Evolutionary conservation across 768 basidiomycete genomes (phyloP).

Genomic region (Leccinum subtestaceum): DNA sequence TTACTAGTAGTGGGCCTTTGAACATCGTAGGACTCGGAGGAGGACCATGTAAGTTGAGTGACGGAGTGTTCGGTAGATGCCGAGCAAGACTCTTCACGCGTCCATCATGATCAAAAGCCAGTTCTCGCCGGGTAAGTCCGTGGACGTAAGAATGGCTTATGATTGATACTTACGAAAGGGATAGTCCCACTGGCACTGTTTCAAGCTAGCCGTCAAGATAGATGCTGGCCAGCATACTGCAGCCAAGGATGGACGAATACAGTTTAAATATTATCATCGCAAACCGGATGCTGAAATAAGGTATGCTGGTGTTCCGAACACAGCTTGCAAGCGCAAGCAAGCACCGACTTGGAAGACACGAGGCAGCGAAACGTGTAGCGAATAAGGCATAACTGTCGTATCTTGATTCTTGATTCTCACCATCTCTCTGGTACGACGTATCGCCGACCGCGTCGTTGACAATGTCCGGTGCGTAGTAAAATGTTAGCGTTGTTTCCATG

Average conservation of each 20-base stretch:
- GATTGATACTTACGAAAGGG: no score
- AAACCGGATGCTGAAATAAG: neutral
- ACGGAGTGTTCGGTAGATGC: no score
- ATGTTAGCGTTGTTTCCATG: neutral
- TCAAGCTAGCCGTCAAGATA: no score
- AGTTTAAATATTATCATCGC: neutral
- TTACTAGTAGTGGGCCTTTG: no score
- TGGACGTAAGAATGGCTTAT: no score
- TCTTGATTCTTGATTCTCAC: neutral
- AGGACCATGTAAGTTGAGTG: no score
- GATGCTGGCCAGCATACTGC: neutral
- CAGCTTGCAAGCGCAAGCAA: neutral
- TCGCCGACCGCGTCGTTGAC: neutral
- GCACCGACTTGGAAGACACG: neutral
- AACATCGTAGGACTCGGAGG: no score
- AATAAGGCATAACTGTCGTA: neutral
- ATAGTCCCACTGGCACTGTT: no score
- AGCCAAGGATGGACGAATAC: neutral
- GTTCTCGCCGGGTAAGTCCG: no score
- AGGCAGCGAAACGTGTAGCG: neutral
- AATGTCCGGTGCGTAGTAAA: neutral
- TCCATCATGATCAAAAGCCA: no score
- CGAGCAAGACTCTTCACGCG: no score
- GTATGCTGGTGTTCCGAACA: neutral
- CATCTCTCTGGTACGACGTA: neutral